Conservation (phyloP, 2,329 filamentous ascomycete species). For the Aspergillus aculeatus region DNA sequence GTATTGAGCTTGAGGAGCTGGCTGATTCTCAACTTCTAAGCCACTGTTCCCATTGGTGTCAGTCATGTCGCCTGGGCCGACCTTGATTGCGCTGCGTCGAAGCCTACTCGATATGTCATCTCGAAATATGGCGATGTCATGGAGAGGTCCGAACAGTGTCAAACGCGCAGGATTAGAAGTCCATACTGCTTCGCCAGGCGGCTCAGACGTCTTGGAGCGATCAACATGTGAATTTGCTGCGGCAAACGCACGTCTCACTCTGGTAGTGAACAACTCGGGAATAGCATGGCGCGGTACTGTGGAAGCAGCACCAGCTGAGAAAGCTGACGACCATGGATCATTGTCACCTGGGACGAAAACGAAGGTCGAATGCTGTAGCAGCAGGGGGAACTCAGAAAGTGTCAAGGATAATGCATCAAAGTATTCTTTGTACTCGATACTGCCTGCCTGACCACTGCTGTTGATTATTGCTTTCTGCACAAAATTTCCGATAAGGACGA, state of each 20-base stretch:
- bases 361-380: slow-evolving; percentile 79
- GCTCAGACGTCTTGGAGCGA: slow-evolving; percentile 48
- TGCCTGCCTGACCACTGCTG: slow-evolving; percentile 70
- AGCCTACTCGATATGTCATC: slow-evolving; percentile 83
- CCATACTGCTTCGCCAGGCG: slow-evolving; percentile 76
- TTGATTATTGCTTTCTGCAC: slow-evolving; percentile 57
- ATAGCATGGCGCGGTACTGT: slow-evolving; percentile 55
- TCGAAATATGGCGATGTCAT: slow-evolving; percentile 82
- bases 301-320: slow-evolving; percentile 53
- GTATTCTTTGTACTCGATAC: slow-evolving; percentile 94
- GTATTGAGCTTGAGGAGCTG: slow-evolving; percentile 20
- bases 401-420: slow-evolving; percentile 84
- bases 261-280: slow-evolving; percentile 85
- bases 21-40: slow-evolving; percentile 34
- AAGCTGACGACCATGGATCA: slow-evolving; percentile 92
- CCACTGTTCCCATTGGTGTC: slow-evolving; percentile 25
- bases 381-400: slow-evolving; percentile 76
- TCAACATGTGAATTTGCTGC: slow-evolving; percentile 71
- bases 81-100: slow-evolving; percentile 70
- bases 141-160: slow-evolving; percentile 79
- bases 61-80: slow-evolving; percentile 50
- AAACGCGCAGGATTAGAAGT: slow-evolving; percentile 82
- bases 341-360: slow-evolving; percentile 95
- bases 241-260: slow-evolving; percentile 77
- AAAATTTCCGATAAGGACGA: slow-evolving; percentile 87